Evolutionary conservation across 768 basidiomycete species (phyloP), one percentile per base, ranked within the genome.

Genomic region (Calocera cornea): DNA sequence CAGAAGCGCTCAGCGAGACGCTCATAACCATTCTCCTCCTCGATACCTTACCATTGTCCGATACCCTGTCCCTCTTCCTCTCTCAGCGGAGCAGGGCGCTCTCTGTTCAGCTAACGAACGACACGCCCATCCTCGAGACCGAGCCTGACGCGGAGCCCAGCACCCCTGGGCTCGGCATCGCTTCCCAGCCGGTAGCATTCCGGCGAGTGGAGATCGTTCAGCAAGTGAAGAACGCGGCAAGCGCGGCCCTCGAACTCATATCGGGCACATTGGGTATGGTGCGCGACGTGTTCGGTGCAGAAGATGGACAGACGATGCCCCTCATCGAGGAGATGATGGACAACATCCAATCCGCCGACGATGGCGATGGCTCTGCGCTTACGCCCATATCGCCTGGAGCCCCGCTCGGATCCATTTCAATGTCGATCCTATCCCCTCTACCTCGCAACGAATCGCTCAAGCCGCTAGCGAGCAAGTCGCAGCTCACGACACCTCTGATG

Each of bases 1-100:
- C 74, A 65, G 79, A 76, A 16, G 11, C 16, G 22, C 66, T 66
- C 41, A 17, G 91, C 70, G 86, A 91, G 1, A 87, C 87, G 2
- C 81, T 95, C 11, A 79, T 95, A 11, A 87, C 90, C 0, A 82
- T 97, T 47, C 87, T 95, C 74, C 81, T 97, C n/a, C 82, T 97
- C 31, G 94, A 97, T 72, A 92, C 91, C 5, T 81, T 87, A 54
- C 89, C 93, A 5, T 78, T 95, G 10, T 75, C 79, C 24, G 91
- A 94, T 64, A 86, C 89, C 0, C 78, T 95, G 34, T 77, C 81
- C 2, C 82, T 87, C 2, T 83, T 90, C 67, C 83, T 97, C 2
- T 75, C 80, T 0, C 92, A 97, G 74, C 72, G 78, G 27, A 69
- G 70, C 0, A 74, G 72, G 64, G 71, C 76, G 1, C 66, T 77